Conservation (phyloP, 139 green algal genomes). For the Penium margaritaceum region DNA sequence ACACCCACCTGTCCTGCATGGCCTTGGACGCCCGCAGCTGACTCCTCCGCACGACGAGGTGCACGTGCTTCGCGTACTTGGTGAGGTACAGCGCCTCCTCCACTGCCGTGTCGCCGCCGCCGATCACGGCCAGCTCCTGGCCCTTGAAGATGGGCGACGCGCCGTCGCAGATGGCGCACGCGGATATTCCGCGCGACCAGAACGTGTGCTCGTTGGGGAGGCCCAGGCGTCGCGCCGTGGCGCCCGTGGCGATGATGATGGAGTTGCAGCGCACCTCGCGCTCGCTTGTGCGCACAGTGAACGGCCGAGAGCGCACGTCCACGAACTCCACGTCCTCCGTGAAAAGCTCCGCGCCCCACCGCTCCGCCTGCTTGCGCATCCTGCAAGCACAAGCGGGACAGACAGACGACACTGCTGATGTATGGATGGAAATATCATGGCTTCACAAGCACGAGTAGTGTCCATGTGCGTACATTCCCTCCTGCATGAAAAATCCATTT, state of each 20-base stretch:
- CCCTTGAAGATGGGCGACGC: slow-evolving; percentile 50
- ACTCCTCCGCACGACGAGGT: slow-evolving; percentile 79
- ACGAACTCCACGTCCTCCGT: slow-evolving; percentile 88
- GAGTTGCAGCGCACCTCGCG: slow-evolving; percentile 62
- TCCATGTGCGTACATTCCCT: no score
- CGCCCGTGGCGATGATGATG: slow-evolving; percentile 91
- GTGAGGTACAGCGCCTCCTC: slow-evolving; percentile 96
- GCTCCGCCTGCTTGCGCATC: slow-evolving; percentile 89
- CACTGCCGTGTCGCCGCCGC: slow-evolving; percentile 85
- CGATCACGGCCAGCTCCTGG: slow-evolving; percentile 82
- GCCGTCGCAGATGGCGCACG: slow-evolving; percentile 96
- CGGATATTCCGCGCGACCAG: slow-evolving; percentile 86
- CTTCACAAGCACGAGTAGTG: no score
- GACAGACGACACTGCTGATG: no score
- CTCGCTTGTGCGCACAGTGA: slow-evolving; percentile 39
- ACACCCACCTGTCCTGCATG: slow-evolving; percentile 62
- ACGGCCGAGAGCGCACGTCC: slow-evolving; percentile 69
- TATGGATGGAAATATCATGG: no score
- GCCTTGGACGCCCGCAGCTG: slow-evolving; percentile 76
- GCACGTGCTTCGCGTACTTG: slow-evolving; percentile 89
- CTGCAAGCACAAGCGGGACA: no score
- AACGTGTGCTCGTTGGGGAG: slow-evolving; percentile 81
- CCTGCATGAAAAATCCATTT: no score
- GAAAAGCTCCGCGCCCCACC: slow-evolving; percentile 80
- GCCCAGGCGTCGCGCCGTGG: slow-evolving; percentile 74